A percentile compares a stretch with the other conserved stretches of the same genome.
phyloP scores from a whole-genome alignment of 106 monocot species.

The Hemerocallis citrina region DNA sequence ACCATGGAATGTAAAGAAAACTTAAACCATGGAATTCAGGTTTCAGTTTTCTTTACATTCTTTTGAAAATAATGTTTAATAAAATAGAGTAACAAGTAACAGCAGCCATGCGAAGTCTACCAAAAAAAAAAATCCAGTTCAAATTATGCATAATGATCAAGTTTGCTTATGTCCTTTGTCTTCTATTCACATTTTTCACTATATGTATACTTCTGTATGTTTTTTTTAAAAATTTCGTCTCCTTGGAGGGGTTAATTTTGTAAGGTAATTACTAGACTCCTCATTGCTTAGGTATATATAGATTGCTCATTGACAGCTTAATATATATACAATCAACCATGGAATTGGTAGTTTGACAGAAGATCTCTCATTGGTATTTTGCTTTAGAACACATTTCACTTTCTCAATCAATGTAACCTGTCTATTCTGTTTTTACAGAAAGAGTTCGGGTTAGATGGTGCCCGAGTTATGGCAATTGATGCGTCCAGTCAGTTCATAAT shows the following conservation, averaged over 20 bases:
- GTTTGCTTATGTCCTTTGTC: neutral
- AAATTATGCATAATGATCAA: neutral
- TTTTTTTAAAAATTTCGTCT: neutral
- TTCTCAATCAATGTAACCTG: neutral
- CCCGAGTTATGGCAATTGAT: constrained; percentile 76
- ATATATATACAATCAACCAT: neutral
- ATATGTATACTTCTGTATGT: neutral
- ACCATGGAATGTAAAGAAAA: too few relatives aligned
- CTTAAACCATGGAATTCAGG: too few relatives aligned
- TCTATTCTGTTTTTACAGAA: constrained; percentile 26
- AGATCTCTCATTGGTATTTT: too few relatives aligned
- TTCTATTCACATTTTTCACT: neutral
- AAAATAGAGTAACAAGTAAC: too few relatives aligned
- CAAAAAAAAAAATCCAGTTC: too few relatives aligned
- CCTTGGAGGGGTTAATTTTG: neutral
- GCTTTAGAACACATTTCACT: neutral
- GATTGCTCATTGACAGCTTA: neutral
- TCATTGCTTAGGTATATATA: neutral
- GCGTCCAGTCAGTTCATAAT: constrained; percentile 44
- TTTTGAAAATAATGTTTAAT: too few relatives aligned
- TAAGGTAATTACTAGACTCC: neutral
- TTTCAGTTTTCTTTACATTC: too few relatives aligned
- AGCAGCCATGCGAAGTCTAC: too few relatives aligned
- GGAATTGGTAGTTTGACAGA: neutral
- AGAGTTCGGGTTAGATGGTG: constrained; percentile 55